Evolutionary conservation across 306 rosid genomes (phyloP), one percentile per base, ranked within the genome.

Genomic region (Acacia crassicarpa): DNA sequence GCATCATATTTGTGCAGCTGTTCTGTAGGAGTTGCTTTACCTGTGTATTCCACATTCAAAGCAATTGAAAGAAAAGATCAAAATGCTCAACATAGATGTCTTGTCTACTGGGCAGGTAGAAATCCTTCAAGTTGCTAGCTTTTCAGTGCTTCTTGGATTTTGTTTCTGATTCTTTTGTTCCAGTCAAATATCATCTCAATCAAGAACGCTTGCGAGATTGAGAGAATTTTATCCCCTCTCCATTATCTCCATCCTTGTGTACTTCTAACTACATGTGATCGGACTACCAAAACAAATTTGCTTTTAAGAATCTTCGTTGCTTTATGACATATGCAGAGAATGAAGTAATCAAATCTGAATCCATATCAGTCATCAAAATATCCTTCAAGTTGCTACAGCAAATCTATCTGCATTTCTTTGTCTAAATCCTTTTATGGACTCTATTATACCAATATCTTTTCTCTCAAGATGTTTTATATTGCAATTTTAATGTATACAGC

Each of bases 61-160:
- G 98, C 99, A 69, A 91, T 95, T 49, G 99, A 95, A 80, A 88
- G 80, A 77, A 90, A 87, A 74, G 91, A 93, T 85, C 86, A 87
- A 79, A 38, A 84, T 85, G 95, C 88, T 56, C 97, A 93, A 80
- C 89, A 91, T 33, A 84, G 85, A 84, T 90, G 94, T 88, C 99
- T 95, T 88, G 23, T 95, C 16, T 95, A 95, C 75, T 95, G 99
- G 98, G 98, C 99, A 80, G 98, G 99, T 93, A 67, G 48, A 13
- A 63, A 22, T 80, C 33, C 56, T 27, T 27, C 27, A 27, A 27
- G 27, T 27, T 27, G 27, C 27, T 11, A 54, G 74, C n/a, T 35
- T 13, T 23, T 72, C 51, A 5, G 75, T 51, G 15, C 25, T 66
- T 56, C 12, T 43, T 53, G 23, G 69, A 49, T 66, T 69, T 38